Evolutionary conservation across 306 rosid species (phyloP).

Genomic region (Inga laurina): DNA sequence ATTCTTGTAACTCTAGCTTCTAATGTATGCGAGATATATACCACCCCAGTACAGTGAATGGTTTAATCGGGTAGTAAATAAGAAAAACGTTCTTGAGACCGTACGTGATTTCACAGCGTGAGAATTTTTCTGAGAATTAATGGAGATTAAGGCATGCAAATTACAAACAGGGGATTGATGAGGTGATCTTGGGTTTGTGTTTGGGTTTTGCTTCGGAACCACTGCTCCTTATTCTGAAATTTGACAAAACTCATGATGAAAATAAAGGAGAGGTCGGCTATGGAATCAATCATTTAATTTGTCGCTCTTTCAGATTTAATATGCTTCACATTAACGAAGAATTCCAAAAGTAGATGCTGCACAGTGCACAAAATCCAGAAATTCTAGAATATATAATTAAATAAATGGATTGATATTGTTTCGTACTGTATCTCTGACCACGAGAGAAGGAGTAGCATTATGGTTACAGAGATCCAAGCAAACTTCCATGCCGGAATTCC

Average conservation of each 20-base stretch:
- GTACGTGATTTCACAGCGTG: background rate
- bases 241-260: background rate
- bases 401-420: too few relatives aligned
- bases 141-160: background rate
- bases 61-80: background rate
- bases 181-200: background rate
- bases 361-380: background rate
- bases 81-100: background rate
- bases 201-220: background rate
- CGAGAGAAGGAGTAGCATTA: constrained; percentile 57
- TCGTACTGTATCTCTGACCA: constrained; percentile 61
- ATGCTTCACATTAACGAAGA: background rate
- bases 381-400: background rate
- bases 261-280: background rate
- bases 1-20: background rate
- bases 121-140: background rate
- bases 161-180: background rate
- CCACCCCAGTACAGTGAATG: too few relatives aligned
- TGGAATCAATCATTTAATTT: background rate
- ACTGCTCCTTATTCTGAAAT: background rate
- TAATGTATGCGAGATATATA: too few relatives aligned
- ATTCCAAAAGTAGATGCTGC: constrained; percentile 14
- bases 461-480: constrained; percentile 66
- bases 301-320: background rate
- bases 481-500: constrained; percentile 75